Evolutionary conservation across 2,329 filamentous ascomycete genomes (phyloP).

Genomic region (Drechslerella coelobrocha): DNA sequence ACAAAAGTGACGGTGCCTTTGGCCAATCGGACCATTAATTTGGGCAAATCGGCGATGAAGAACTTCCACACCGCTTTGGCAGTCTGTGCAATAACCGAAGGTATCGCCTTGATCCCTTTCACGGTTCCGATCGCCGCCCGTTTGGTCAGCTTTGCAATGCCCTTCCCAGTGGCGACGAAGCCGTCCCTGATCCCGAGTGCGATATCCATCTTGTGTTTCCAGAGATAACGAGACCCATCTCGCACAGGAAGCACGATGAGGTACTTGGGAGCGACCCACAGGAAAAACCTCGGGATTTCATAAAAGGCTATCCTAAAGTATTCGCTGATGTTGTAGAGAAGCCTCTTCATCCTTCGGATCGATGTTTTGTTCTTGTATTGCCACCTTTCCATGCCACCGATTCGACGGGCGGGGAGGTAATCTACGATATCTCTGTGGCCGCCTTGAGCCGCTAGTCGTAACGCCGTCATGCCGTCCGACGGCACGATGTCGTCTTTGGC

Average conservation of each 20-base stretch:
- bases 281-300: constrained; percentile 41
- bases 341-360: constrained; percentile 8
- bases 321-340: constrained; percentile 17
- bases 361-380: constrained; percentile 30
- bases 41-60: constrained; percentile 29
- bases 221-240: constrained; percentile 14
- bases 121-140: constrained; percentile 21
- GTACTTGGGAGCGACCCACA: constrained; percentile 42
- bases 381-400: constrained; percentile 43
- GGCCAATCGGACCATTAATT: constrained; percentile 14
- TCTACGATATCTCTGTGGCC: constrained; percentile 44
- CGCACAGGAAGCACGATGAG: constrained; percentile 27
- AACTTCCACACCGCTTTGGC: constrained; percentile 45
- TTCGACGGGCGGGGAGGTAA: constrained; percentile 37
- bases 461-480: constrained; percentile 43
- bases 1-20: constrained; percentile 35
- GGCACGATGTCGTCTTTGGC: constrained; percentile 44
- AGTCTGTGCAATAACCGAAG: constrained; percentile 7
- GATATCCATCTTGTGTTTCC: constrained; percentile 42
- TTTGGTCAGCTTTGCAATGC: constrained; percentile 20
- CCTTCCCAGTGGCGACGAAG: constrained; percentile 19
- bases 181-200: constrained; percentile 24
- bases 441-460: constrained; percentile 38
- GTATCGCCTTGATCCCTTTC: constrained; percentile 40
- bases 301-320: constrained; percentile 20